Evolutionary conservation across 2,329 filamentous ascomycete species (phyloP), one percentile per base, ranked within the genome.

Genomic region (Aureobasidium sp.): DNA sequence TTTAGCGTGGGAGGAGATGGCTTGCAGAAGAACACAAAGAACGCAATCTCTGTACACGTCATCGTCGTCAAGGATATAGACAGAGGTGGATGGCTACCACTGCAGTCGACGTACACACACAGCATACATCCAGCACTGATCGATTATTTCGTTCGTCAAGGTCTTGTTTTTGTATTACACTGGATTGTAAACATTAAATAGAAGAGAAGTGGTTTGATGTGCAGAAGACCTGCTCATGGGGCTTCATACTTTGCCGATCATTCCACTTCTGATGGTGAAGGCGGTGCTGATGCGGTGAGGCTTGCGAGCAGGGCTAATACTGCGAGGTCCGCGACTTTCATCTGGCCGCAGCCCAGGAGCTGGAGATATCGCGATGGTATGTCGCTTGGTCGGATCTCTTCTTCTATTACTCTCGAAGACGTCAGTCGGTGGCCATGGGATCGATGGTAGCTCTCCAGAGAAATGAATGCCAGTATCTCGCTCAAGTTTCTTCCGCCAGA

Each of bases 401-500:
- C 15, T 45, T 34, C 21, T 48, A 11, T 21, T 39, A n/a, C 6
- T 21, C 21, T 49, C 21, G 11, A 21, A 29, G 21, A 29, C 27
- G 5, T 48, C 59, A 29, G 21, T 15, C 11, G 34, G 9, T 30
- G 61, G 47, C 61, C 61, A 63, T 11, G 27, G n/a, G 6, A 59
- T 16, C 11, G 39, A n/a, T 7, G 47, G 54, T 27, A 63, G 27
- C 10, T 27, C 37, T 27, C 39, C 45, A 10, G 48, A 41, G 15
- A 63, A 59, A 6, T 30, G 47, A n/a, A 59, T 29, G 25, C 55
- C 61, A 29, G 44, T 45, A 10, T 59, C 54, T 9, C 25, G 34
- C 21, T 63, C 61, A 4, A 41, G 41, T 32, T 59, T 61, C 39
- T 61, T 65, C 6, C 63, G 49, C 50, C 64, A 65, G 30, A 65